Evolutionary conservation across 1,284 basidiomycete species (phyloP).

Genomic region (Leucoagaricus sp.): DNA sequence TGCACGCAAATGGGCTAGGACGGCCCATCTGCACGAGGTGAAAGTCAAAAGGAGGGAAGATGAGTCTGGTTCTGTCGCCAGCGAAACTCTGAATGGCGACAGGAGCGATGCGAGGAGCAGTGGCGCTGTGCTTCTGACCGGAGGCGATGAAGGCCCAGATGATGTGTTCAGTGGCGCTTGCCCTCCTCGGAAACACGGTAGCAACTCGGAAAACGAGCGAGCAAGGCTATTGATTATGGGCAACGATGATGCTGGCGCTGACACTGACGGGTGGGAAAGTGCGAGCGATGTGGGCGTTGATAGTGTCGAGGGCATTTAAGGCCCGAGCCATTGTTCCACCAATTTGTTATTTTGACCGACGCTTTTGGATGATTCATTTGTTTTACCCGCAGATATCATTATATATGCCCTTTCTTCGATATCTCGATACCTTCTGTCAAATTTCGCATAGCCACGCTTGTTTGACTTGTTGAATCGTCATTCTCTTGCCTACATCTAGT

Average conservation of each 20-base stretch:
- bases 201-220: neutral
- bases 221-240: neutral
- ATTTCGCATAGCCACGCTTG: no score
- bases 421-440: no score
- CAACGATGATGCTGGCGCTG: neutral
- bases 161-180: constrained; percentile 3
- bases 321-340: neutral
- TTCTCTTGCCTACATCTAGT: no score
- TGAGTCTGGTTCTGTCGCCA: neutral
- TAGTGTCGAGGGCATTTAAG: neutral
- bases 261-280: constrained; percentile 15
- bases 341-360: neutral
- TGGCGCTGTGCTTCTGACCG: neutral
- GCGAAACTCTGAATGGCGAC: neutral
- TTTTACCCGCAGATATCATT: neutral
- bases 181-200: neutral
- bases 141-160: neutral
- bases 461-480: no score
- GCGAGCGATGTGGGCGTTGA: constrained; percentile 12
- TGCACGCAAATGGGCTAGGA: constrained; percentile 64
- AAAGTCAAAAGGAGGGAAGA: constrained; percentile 17
- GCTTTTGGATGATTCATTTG: neutral
- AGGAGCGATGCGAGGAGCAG: neutral
- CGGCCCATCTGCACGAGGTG: constrained; percentile 73
- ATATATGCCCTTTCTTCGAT: no score